Conservation (phyloP, 2,329 filamentous ascomycete genomes). For the Penicillium griseofulvum region DNA sequence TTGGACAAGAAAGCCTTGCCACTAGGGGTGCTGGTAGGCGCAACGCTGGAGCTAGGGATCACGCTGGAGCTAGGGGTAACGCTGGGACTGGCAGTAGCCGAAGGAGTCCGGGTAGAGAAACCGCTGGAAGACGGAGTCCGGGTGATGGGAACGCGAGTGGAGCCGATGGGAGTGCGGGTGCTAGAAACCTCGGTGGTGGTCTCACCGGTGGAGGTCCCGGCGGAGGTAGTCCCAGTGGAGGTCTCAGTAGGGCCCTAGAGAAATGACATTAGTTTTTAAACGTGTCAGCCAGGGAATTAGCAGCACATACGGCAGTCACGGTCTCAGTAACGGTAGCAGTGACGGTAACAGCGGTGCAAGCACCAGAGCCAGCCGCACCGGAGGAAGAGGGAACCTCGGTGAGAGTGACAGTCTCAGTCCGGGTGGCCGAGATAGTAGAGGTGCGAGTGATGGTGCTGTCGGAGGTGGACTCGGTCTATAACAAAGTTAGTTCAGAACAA, state of each 20-base stretch:
- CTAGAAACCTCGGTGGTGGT: not conserved
- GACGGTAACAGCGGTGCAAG: conserved; percentile 25
- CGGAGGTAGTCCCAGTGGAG: not conserved
- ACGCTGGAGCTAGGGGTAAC: not conserved
- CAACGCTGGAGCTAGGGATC: not conserved
- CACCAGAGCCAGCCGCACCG: conserved; percentile 10
- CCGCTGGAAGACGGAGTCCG: conserved; percentile 21
- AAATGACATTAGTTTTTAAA: not conserved
- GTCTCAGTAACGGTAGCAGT: conserved; percentile 37
- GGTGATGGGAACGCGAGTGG: conserved; percentile 13
- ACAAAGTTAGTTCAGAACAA: not conserved
- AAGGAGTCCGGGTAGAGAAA: conserved; percentile 31
- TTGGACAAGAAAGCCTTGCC: conserved; percentile 25
- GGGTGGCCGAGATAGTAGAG: too few species aligned
- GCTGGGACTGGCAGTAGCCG: not conserved
- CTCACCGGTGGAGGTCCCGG: not conserved
- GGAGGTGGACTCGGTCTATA: conserved; percentile 1
- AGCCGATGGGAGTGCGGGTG: conserved; percentile 15
- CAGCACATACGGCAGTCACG: conserved; percentile 35
- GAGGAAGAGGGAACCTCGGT: conserved; percentile 17
- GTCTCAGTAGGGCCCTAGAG: conserved; percentile 7
- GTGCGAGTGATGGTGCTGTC: too few species aligned
- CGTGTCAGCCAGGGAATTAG: not conserved
- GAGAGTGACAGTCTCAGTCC: conserved; percentile 28
- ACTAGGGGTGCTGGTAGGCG: conserved; percentile 25